Percentiles rank a stretch among this genome's conserved stretches.
Evolutionary conservation across 169 alveolate genomes (phyloP).

Genomic region (Besnoitia besnoiti): DNA sequence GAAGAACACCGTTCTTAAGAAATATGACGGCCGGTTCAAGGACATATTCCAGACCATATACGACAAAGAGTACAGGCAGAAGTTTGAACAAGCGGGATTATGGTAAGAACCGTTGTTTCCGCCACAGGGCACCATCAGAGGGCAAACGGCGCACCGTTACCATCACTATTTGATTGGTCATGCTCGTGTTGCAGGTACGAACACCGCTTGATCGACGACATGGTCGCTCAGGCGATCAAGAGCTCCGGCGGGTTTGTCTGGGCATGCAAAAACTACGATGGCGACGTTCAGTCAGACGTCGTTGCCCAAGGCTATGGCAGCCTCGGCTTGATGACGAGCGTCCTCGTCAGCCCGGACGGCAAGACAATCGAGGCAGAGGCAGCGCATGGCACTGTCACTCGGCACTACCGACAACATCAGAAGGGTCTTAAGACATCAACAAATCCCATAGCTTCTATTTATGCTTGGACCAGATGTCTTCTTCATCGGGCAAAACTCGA

Average conservation of each 20-base stretch:
- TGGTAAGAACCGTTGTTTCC: constrained; percentile 64
- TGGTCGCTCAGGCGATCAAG: constrained; percentile 95
- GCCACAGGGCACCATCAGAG: background rate
- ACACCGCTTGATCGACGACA: constrained; percentile 96
- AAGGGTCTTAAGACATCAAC: constrained; percentile 93
- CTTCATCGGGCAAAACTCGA: constrained; percentile 89
- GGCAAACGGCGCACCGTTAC: too few relatives aligned
- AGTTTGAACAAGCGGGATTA: constrained; percentile 86
- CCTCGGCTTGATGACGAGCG: constrained; percentile 95
- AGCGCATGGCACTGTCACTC: constrained; percentile 97
- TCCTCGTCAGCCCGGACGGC: constrained; percentile 93
- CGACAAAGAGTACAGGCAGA: constrained; percentile 83
- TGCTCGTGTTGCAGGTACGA: constrained; percentile 79
- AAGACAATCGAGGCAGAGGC: constrained; percentile 93
- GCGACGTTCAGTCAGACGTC: constrained; percentile 95
- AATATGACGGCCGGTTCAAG: constrained; percentile 94
- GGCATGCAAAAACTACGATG: constrained; percentile 99
- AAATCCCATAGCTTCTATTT: constrained; percentile 94
- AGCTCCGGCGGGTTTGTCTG: constrained; percentile 96
- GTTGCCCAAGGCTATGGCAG: constrained; percentile 96
- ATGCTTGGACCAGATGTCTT: constrained; percentile 96
- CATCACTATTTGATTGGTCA: too few relatives aligned
- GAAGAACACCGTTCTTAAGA: constrained; percentile 92
- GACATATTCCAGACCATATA: constrained; percentile 91
- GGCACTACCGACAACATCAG: constrained; percentile 88